Percentiles rank a stretch among this genome's conserved stretches.
Conservation (phyloP, 2,329 filamentous ascomycete genomes). For the Capronia americana region DNA sequence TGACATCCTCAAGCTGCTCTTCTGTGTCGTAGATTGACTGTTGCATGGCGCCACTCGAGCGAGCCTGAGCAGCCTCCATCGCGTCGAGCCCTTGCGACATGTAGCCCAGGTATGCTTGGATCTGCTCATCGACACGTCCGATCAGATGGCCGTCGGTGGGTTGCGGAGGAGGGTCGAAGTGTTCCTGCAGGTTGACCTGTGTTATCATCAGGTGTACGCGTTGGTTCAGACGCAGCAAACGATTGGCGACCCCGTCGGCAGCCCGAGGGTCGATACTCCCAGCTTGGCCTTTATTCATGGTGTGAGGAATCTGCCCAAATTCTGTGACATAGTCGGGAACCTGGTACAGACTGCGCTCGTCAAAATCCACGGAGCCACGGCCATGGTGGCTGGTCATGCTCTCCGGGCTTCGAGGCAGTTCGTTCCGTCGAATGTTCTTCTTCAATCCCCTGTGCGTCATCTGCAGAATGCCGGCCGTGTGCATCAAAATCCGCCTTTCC, state of each 20-base stretch:
- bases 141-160: conserved; percentile 40
- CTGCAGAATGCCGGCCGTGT: conserved; percentile 91
- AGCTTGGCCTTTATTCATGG: conserved; percentile 39
- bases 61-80: conserved; percentile 65
- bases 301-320: conserved; percentile 43
- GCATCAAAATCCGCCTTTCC: conserved; percentile 78
- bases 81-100: conserved; percentile 69
- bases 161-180: conserved; percentile 49
- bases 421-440: conserved; percentile 58
- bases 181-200: conserved; percentile 46
- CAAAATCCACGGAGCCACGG: conserved; percentile 70
- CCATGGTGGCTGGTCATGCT: conserved; percentile 59
- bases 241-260: conserved; percentile 67
- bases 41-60: conserved; percentile 44
- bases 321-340: conserved; percentile 70
- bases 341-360: conserved; percentile 76
- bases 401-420: conserved; percentile 74
- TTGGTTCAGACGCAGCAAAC: conserved; percentile 71
- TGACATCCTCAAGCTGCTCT: conserved; percentile 66
- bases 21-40: conserved; percentile 53
- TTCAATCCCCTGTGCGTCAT: conserved; percentile 81
- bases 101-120: conserved; percentile 69
- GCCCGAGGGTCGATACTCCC: conserved; percentile 31
- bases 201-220: conserved; percentile 72
- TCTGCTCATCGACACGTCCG: conserved; percentile 34